Evolutionary conservation across 306 rosid genomes (phyloP).

Genomic region (cucumber (Cucumis sativus)): DNA sequence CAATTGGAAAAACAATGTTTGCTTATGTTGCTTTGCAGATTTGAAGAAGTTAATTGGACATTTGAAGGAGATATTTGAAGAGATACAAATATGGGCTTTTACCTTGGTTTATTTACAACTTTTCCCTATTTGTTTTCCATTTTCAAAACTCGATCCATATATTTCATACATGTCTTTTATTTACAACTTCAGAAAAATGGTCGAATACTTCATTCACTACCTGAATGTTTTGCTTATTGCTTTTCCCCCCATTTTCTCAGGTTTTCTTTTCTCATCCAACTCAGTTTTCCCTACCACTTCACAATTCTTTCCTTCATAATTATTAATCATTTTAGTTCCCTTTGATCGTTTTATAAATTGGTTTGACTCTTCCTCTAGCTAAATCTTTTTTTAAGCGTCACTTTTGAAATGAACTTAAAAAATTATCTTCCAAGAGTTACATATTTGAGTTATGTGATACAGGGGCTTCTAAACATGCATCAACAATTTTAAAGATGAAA

Average conservation of each 20-base stretch:
- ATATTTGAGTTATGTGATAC: too few species aligned
- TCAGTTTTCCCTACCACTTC: not conserved
- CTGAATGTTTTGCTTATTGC: not conserved
- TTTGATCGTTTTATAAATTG: too few species aligned
- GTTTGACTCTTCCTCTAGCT: not conserved
- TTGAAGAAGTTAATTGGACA: not conserved
- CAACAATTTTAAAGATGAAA: not conserved
- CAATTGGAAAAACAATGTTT: not conserved
- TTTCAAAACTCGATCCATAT: not conserved
- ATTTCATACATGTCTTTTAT: not conserved
- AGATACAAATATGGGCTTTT: not conserved
- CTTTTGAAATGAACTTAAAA: not conserved
- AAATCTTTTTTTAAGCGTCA: not conserved
- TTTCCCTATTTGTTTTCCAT: not conserved
- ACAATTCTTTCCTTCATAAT: not conserved
- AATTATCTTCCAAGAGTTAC: too few species aligned
- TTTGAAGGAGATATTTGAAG: not conserved
- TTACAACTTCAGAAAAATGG: not conserved
- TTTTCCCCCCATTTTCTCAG: not conserved
- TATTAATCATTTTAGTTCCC: too few species aligned
- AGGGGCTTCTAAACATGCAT: too few species aligned
- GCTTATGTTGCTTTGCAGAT: slow-evolving; percentile 5
- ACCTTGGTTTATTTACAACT: not conserved
- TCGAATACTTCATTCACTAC: not conserved
- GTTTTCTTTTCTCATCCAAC: not conserved